These are phyloP conservation scores for Penicillium expansum DNA, from an alignment of 2,329 filamentous ascomycete genomes.

Conservation along the genomic window DNA sequence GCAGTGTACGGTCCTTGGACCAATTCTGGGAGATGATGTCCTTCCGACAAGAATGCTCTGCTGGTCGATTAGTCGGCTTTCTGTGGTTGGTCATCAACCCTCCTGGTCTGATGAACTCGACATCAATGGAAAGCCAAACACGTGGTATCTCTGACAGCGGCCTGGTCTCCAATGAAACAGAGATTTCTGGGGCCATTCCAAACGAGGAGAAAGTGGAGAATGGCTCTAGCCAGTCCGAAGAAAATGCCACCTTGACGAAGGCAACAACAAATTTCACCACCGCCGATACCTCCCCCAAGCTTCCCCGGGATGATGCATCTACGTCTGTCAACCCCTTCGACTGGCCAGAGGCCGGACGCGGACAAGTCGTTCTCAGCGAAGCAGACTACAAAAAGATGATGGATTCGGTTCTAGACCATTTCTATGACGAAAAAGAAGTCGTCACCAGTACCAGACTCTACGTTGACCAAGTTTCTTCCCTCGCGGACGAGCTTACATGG, in stretches of 20 bases:
- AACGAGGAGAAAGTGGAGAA: background rate
- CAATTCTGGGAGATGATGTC: slow-evolving; percentile 99
- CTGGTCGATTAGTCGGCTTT: slow-evolving; percentile 87
- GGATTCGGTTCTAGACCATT: slow-evolving; percentile 42
- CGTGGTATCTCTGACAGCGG: background rate
- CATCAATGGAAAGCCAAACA: slow-evolving; percentile 31
- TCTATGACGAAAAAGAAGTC: slow-evolving; percentile 42
- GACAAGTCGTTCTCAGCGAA: slow-evolving; percentile 38
- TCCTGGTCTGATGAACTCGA: slow-evolving; percentile 44
- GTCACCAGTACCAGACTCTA: slow-evolving; percentile 42
- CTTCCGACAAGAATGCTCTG: slow-evolving; percentile 91
- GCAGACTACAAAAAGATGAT: slow-evolving; percentile 42
- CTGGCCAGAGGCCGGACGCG: slow-evolving; percentile 35
- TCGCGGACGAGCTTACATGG: slow-evolving; percentile 38
- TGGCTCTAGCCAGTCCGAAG: background rate
- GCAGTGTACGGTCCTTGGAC: slow-evolving; percentile 76
- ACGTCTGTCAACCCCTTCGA: slow-evolving; percentile 29
- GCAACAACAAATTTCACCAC: background rate
- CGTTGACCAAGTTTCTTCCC: slow-evolving; percentile 41
- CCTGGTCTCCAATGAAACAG: background rate
- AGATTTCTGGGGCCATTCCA: background rate
- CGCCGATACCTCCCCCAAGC: background rate
- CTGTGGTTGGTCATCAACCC: slow-evolving; percentile 85
- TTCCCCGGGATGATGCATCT: background rate
- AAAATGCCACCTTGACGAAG: background rate